These are phyloP conservation scores for Vaucheria bursata DNA, from an alignment of 352 stramenopile genomes.

Conservation along the genomic window DNA sequence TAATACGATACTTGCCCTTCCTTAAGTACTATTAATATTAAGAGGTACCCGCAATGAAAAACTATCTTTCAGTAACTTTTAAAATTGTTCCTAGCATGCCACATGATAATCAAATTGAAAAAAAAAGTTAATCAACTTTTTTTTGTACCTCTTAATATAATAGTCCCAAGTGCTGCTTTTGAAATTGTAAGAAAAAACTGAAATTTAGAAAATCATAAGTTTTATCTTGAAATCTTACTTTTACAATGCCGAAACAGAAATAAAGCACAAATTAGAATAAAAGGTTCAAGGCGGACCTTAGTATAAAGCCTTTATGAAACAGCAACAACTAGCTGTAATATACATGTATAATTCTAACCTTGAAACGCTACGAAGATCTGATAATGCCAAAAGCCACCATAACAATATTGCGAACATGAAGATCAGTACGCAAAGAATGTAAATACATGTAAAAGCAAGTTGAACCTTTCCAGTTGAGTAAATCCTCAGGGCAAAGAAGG, in stretches of 20 bases:
- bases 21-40: no score
- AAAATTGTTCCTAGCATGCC: no score
- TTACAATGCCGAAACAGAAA: not conserved
- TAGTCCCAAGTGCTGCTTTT: no score
- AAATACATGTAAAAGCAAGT: slow-evolving; percentile 12
- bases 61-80: no score
- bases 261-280: not conserved
- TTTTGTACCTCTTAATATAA: no score
- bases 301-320: not conserved
- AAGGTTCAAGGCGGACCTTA: not conserved
- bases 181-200: no score
- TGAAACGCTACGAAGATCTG: not conserved
- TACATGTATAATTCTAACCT: not conserved
- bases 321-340: not conserved
- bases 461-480: not conserved
- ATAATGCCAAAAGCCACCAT: slow-evolving; percentile 26
- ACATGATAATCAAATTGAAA: no score
- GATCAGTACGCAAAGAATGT: slow-evolving; percentile 21
- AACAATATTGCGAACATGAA: slow-evolving; percentile 30
- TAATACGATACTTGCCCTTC: no score
- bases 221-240: no score
- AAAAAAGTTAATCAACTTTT: no score
- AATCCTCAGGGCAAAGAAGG: slow-evolving; percentile 30
- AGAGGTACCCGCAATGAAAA: no score
- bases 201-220: no score